Conservation (phyloP, 2,329 filamentous ascomycete genomes). For the Pseudogymnoascus sp. region DNA sequence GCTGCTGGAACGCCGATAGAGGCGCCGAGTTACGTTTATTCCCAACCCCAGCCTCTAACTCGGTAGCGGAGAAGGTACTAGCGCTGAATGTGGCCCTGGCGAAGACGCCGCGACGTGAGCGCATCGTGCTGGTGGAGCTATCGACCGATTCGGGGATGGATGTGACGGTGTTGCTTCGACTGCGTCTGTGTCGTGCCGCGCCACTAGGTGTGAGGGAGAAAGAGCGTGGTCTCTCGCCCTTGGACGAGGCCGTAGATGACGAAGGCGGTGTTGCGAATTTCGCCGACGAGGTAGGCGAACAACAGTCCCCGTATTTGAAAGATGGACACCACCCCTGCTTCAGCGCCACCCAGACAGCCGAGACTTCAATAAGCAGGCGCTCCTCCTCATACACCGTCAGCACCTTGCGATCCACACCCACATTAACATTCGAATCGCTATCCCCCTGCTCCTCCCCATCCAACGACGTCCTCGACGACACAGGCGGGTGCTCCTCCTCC, state of each 20-base stretch:
- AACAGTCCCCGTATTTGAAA: constrained; percentile 28
- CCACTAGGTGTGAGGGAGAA: constrained; percentile 20
- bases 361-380: constrained; percentile 38
- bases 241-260: background rate
- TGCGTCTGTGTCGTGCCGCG: constrained; percentile 8
- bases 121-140: background rate
- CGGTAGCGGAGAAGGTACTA: background rate
- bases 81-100: background rate
- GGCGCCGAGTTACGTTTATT: background rate
- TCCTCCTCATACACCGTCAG: background rate
- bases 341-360: constrained; percentile 43
- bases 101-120: background rate
- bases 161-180: background rate
- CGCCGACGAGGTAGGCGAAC: background rate
- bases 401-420: background rate
- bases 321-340: constrained; percentile 36
- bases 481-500: constrained; percentile 38
- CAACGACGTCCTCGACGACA: constrained; percentile 25
- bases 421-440: background rate
- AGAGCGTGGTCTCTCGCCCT: constrained; percentile 16
- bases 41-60: no score
- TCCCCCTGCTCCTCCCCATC: background rate
- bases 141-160: background rate
- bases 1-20: background rate
- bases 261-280: background rate